Evolutionary conservation across 2,329 filamentous ascomycete species (phyloP).

Genomic region (Botrytis deweyae): DNA sequence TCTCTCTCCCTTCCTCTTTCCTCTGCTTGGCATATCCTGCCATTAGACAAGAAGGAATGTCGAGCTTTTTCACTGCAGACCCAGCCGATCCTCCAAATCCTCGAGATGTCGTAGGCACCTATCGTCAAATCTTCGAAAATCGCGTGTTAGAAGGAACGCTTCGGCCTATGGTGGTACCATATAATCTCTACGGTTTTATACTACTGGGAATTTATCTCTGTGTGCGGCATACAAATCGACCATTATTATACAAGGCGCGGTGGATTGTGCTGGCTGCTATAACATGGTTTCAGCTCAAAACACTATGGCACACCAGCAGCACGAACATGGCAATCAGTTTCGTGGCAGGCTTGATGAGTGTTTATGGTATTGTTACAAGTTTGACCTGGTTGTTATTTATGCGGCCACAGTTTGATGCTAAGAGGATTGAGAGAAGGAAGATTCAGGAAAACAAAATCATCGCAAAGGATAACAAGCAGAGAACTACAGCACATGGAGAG

Average conservation of each 20-base stretch:
- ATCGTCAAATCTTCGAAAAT: constrained; percentile 43
- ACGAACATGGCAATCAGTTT: constrained; percentile 53
- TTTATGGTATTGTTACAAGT: constrained; percentile 53
- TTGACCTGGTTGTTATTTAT: constrained; percentile 54
- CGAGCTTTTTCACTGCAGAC: neutral
- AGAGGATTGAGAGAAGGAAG: constrained; percentile 44
- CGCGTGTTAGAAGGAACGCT: constrained; percentile 43
- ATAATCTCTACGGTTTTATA: constrained; percentile 48
- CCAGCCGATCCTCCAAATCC: constrained; percentile 25
- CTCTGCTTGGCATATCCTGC: neutral
- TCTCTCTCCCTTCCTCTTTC: neutral
- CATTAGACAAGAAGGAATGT: neutral
- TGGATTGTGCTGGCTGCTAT: constrained; percentile 51
- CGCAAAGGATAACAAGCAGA: neutral
- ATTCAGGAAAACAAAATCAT: neutral
- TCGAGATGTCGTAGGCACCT: constrained; percentile 35
- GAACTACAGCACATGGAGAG: neutral
- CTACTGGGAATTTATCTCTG: constrained; percentile 54
- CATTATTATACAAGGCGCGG: constrained; percentile 51
- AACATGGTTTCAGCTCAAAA: constrained; percentile 46
- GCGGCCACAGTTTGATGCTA: constrained; percentile 56
- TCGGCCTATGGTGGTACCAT: constrained; percentile 53
- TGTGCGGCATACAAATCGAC: constrained; percentile 52
- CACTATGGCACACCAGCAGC: constrained; percentile 48
- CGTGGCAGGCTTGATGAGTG: constrained; percentile 48